Evolutionary conservation across 2,329 filamentous ascomycete genomes (phyloP), one percentile per base, ranked within the genome.

Genomic region (Plenodomus lindquistii): DNA sequence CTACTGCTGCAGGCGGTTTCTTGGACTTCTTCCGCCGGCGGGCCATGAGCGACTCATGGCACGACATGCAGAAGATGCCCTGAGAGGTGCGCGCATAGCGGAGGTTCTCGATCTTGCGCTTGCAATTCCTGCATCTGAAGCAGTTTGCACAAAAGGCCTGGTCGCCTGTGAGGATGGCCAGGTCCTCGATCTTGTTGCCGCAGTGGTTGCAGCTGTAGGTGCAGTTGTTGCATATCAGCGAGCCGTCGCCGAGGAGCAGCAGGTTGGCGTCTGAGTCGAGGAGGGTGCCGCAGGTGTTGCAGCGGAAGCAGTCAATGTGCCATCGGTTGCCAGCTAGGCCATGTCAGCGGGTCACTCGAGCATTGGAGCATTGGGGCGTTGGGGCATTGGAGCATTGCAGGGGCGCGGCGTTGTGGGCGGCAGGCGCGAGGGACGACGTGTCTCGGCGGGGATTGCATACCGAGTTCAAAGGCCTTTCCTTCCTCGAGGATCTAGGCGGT

Each of bases 31-130:
- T 97, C 66, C 91, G 84, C 57, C 93, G 83, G 55, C 93, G 82
- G 41, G 93, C 91, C 91, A 97, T 97, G 44, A 99, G 77, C 21
- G 91, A 94, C 74, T 99, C 94, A 69, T 99, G 94, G 71, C 94
- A 99, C 67, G 87, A 91, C 94, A 99, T 99, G 77, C 94, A 99
- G 71, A 99, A 97, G 63, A 99, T 99, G 52, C 94, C 94, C 74
- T 97, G 94, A 7, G 93, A 97, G 1, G 94, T 99, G 67, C 94
- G 86, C 45, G 94, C 94, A 84, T 97, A 99, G 71, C 93, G 87
- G 57, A 99, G 80, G 71, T 99, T 99, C 75, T 99, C 94, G 52
- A 99, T 99, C 79, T 97, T 97, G 71, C 89, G 86, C 79, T 97
- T 99, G 81, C 94, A 99, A 73, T 97, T 99, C 64, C 94, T 84